Evolutionary conservation across 306 rosid species (phyloP), one percentile per base, ranked within the genome.

Genomic region (Malus sylvestris): DNA sequence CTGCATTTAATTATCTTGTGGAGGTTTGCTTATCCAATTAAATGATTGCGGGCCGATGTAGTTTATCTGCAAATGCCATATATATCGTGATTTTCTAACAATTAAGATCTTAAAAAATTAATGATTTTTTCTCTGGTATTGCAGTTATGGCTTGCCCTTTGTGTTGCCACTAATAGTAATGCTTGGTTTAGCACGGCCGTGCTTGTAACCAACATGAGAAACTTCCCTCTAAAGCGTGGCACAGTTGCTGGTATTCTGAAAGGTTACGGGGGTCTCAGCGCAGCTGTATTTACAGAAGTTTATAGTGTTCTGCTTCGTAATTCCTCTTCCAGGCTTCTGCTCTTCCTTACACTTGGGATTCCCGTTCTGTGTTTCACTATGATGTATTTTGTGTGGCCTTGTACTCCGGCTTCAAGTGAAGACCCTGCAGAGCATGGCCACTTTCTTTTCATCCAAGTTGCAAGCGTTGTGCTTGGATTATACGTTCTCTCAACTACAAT

Each of bases 171-270:
- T 66, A 92, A 92, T 80, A 90, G 97, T 71, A 74, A 84, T 74
- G 92, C 97, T 22, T 92, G 97, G 97, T 81, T 92, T 70, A 27
- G 77, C 53, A 92, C 97, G 16, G 93, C 87, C 53, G 70, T 92
- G 58, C 86, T 92, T 68, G 97, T 92, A 13, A 90, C 97, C 78
- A 92, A 90, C 77, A 92, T 92, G 97, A 88, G 97, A 76, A 92
- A 90, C 81, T 90, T 92, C 82, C 96, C 96, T 35, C 62, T 75
- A 10, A 92, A 70, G 29, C 86, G 97, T 71, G 97, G 97, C 71
- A 84, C 90, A 0, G 97, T 92, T 63, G 97, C 93, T 0, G 96
- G 93, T 66, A 86, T 90, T 42, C 81, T 92, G 23, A 92, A 92
- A 79, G 97, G 92, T 67, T 92, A 92, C 75, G 87, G 85, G 30